These are phyloP conservation scores for Chamaecyparis obtusa DNA, from an alignment of 75 land plant species.

Conservation along the genomic window DNA sequence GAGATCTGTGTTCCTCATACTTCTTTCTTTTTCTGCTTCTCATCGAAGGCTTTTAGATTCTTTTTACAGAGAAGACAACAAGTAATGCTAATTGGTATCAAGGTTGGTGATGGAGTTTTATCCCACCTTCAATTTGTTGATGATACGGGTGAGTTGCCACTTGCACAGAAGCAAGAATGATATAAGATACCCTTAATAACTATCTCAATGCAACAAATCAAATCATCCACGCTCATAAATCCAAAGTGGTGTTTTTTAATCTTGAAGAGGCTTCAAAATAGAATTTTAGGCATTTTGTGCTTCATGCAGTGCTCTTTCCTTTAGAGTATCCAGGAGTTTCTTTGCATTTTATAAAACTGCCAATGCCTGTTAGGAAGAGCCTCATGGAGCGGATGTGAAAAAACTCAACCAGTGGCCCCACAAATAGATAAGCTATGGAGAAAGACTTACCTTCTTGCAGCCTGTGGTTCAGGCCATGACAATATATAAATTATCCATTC, in stretches of 20 bases:
- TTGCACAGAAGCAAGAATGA: not conserved
- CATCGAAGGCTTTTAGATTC: not conserved
- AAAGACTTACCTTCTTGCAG: not conserved
- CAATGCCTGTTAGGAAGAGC: not conserved
- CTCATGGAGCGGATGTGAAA: not conserved
- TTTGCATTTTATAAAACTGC: not conserved
- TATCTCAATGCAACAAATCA: not conserved
- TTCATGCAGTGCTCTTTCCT: not conserved
- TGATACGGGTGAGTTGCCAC: not conserved
- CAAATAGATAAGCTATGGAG: not conserved
- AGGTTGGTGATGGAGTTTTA: not conserved
- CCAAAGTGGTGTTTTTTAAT: not conserved
- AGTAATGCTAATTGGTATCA: not conserved
- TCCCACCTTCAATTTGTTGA: not conserved
- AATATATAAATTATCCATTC: not conserved
- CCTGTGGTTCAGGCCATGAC: not conserved
- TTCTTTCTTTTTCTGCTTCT: not conserved
- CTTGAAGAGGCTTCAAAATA: not conserved
- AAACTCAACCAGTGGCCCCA: not conserved
- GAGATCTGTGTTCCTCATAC: not conserved
- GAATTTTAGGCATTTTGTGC: not conserved
- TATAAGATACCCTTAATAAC: not conserved
- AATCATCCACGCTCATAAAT: not conserved
- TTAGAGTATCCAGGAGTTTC: not conserved
- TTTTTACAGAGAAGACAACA: not conserved